phyloP scores from a whole-genome alignment of 139 green algal species.

The Chloropicon primus region DNA sequence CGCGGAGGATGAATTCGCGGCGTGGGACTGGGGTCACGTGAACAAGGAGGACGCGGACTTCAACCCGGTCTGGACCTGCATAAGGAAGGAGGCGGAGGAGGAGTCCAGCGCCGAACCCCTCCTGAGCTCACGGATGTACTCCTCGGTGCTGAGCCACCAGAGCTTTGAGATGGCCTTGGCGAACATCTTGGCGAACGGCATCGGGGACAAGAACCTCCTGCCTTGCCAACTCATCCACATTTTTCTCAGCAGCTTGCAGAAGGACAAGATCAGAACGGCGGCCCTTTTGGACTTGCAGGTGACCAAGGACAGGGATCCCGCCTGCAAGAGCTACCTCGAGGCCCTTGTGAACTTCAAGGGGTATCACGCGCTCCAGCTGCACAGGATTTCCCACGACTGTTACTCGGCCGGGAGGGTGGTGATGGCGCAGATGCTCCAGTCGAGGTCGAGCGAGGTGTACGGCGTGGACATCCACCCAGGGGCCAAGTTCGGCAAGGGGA shows the following conservation, averaged over 20 bases:
- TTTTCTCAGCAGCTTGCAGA: slow-evolving; percentile 54
- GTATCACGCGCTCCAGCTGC: slow-evolving; percentile 11
- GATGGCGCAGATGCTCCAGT: slow-evolving; percentile 19
- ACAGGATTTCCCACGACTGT: slow-evolving; percentile 9
- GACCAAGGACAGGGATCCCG: slow-evolving; percentile 65
- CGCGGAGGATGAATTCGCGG: not conserved
- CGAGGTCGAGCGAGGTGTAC: slow-evolving; percentile 35
- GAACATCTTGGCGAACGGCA: slow-evolving; percentile 88
- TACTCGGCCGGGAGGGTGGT: slow-evolving; percentile 20
- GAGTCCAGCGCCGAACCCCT: slow-evolving; percentile 67
- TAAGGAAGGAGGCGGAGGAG: slow-evolving; percentile 21
- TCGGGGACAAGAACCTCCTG: slow-evolving; percentile 74
- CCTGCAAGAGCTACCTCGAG: slow-evolving; percentile 65
- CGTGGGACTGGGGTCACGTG: not conserved
- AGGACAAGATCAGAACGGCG: slow-evolving; percentile 17
- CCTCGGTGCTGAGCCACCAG: slow-evolving; percentile 78
- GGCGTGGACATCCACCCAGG: slow-evolving; percentile 33
- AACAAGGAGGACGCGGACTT: not conserved
- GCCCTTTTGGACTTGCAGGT: slow-evolving; percentile 59
- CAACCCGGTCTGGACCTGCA: not conserved
- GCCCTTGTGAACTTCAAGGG: slow-evolving; percentile 91
- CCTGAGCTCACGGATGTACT: slow-evolving; percentile 78
- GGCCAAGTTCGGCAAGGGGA: slow-evolving; percentile 11
- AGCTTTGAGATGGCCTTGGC: slow-evolving; percentile 64
- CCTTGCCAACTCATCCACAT: slow-evolving; percentile 80